Evolutionary conservation across 805 yeast genomes (phyloP).

Genomic region (Barnettozyma wickerhamii): DNA sequence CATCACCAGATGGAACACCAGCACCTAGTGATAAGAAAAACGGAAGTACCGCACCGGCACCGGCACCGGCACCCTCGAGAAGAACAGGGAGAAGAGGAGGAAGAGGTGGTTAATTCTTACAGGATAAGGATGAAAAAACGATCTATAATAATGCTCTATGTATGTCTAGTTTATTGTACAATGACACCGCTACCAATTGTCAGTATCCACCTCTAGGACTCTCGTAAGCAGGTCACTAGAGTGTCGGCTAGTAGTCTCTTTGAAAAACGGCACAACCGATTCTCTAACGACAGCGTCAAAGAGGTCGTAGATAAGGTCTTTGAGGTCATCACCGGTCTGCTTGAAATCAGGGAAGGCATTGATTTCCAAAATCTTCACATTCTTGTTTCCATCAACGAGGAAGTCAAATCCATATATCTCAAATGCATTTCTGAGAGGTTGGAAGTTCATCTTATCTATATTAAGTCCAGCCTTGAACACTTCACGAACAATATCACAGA

Average conservation of each 20-base stretch:
- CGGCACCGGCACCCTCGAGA: constrained; percentile 16
- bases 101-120: too few species aligned
- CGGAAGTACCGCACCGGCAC: constrained; percentile 4
- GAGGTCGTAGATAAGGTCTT: constrained; percentile 57
- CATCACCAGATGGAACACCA: constrained; percentile 14
- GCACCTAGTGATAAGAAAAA: constrained; percentile 6
- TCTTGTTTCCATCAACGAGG: constrained; percentile 52
- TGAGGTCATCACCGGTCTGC: constrained; percentile 83
- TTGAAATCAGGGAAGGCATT: constrained; percentile 96
- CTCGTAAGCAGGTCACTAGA: constrained; percentile 27
- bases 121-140: too few species aligned
- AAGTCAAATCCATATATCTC: constrained; percentile 91
- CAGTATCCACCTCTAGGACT: constrained; percentile 36
- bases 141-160: neutral
- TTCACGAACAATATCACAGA: constrained; percentile 62
- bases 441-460: constrained; percentile 81
- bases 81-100: constrained; percentile 21
- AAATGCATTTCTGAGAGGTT: constrained; percentile 73
- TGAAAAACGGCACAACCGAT: constrained; percentile 47
- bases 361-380: constrained; percentile 71
- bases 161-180: neutral
- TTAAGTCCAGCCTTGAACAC: constrained; percentile 75
- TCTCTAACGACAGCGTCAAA: constrained; percentile 52
- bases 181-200: constrained; percentile 29
- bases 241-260: neutral